Evolutionary conservation across 352 stramenopile genomes (phyloP).

Genomic region (Detonula confervacea): DNA sequence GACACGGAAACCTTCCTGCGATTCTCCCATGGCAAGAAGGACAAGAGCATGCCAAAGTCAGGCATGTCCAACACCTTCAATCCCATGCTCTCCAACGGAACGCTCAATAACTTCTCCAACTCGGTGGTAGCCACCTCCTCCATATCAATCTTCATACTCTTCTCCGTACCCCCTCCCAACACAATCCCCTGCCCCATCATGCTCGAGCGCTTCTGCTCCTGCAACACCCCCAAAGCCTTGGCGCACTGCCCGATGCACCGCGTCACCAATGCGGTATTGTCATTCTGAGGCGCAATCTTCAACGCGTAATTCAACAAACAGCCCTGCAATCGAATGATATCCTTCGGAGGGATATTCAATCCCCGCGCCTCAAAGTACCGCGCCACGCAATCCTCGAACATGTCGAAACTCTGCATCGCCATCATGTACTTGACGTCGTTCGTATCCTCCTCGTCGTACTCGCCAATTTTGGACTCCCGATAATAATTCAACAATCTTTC

Average conservation of each 20-base stretch:
- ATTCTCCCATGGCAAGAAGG: slow-evolving; percentile 85
- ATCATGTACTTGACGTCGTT: slow-evolving; percentile 75
- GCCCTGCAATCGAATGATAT: slow-evolving; percentile 87
- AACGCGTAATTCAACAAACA: slow-evolving; percentile 86
- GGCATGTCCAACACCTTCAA: slow-evolving; percentile 82
- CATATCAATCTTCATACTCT: slow-evolving; percentile 58
- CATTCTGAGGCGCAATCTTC: slow-evolving; percentile 82
- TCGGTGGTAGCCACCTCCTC: slow-evolving; percentile 79
- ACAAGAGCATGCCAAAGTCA: slow-evolving; percentile 79
- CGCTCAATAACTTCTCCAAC: slow-evolving; percentile 85
- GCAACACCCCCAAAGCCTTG: slow-evolving; percentile 41
- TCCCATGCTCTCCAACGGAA: slow-evolving; percentile 82
- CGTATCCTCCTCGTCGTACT: slow-evolving; percentile 74
- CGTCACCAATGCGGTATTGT: slow-evolving; percentile 85
- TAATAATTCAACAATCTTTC: slow-evolving; percentile 92
- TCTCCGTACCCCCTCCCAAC: slow-evolving; percentile 40
- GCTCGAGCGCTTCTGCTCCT: slow-evolving; percentile 50
- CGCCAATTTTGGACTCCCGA: slow-evolving; percentile 74
- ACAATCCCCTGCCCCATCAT: slow-evolving; percentile 58
- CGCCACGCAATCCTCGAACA: slow-evolving; percentile 88
- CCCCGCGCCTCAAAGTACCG: slow-evolving; percentile 84
- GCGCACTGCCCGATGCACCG: slow-evolving; percentile 83
- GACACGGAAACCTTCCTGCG: slow-evolving; percentile 77
- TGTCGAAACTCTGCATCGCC: slow-evolving; percentile 80
- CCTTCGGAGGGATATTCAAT: slow-evolving; percentile 79